Conservation (phyloP, 805 yeast species). For the Candida quercuum region DNA sequence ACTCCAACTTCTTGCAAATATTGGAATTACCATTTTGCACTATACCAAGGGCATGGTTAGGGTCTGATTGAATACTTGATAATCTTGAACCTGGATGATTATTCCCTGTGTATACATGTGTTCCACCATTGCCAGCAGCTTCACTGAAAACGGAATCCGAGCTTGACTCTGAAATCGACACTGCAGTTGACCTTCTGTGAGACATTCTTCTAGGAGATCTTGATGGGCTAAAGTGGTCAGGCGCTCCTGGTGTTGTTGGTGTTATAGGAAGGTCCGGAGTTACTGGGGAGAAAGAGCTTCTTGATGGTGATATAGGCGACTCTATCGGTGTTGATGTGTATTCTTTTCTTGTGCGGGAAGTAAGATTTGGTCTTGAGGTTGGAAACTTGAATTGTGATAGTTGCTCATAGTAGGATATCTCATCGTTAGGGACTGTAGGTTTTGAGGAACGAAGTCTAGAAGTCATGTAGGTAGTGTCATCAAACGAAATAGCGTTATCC, state of each 20-base stretch:
- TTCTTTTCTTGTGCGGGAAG: background rate
- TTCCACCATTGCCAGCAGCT: background rate
- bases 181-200: conserved; percentile 1
- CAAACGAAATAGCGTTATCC: background rate
- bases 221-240: background rate
- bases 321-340: too few relatives aligned
- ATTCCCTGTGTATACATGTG: too few relatives aligned
- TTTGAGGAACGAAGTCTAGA: background rate
- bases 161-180: background rate
- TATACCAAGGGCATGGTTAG: too few relatives aligned
- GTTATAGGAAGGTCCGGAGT: background rate
- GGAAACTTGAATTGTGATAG: conserved; percentile 13
- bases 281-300: background rate
- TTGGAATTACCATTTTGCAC: too few relatives aligned
- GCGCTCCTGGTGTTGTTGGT: background rate
- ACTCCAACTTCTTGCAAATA: too few relatives aligned
- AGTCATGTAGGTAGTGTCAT: background rate
- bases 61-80: background rate
- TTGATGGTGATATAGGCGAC: background rate
- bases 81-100: too few relatives aligned
- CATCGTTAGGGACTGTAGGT: background rate
- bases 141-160: background rate
- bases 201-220: background rate
- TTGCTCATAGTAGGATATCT: conserved; percentile 2
- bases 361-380: background rate